Evolutionary conservation across 1,139 yeast genomes (phyloP), one percentile per base, ranked within the genome.

Genomic region (Pichia sp.): DNA sequence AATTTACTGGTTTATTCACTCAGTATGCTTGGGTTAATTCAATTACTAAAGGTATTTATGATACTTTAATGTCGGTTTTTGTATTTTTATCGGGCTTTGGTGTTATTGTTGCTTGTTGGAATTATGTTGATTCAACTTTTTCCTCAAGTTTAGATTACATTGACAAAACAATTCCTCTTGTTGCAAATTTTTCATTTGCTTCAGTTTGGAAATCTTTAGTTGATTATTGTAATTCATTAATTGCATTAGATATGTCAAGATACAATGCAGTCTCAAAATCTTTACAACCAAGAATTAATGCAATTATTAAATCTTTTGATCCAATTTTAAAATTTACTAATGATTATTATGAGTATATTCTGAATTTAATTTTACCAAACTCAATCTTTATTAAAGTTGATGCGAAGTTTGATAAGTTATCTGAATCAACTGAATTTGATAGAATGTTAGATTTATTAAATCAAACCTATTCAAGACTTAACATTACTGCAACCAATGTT

Each of bases 281-380:
- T 16, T 33, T 50, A 25, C 44, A 44, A 45, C 27, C 48, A 46
- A n/a, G 45, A 48, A 18, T 53, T 36, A 47, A 46, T 29, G 34
- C 51, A 19, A 22, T 49, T 30, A 7, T 56, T 14, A 46, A 52
- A 14, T 53, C 44, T 9, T 42, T 56, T 11, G 55, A 60, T 39
- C 61, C 64, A 13, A 44, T 60, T n/a, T 50, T 62, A 31, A 62
- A 61, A 45, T 10, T 49, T 19, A 47, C 54, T 16, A 62, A 63
- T 43, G 61, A 63, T 46, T 52, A 51, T 38, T 62, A 60, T 47
- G 65, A 63, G 45, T 45, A 50, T 3, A 42, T 50, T 7, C 27
- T 63, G 13, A 50, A 60, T 44, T 47, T 52, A n/a, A 43, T 62
- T 3, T 50, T 60, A 33, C 65, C 66, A 27, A 14, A 36, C 11